Conservation (phyloP, 2,329 filamentous ascomycete species). For the Stagonosporopsis tanaceti region DNA sequence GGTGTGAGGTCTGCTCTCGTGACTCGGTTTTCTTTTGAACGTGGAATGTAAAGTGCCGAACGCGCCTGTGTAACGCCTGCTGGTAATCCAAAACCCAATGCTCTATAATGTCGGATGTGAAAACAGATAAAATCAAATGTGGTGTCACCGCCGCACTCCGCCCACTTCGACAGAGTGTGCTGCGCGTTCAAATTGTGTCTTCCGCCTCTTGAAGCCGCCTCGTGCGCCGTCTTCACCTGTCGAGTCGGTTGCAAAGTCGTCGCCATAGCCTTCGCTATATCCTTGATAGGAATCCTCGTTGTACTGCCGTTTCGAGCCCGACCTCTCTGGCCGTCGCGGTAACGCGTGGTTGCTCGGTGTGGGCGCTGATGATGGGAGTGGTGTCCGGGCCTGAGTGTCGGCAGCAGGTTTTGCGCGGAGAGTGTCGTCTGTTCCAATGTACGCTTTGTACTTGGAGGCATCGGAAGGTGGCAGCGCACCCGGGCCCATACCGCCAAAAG, state of each 20-base stretch:
- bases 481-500: slow-evolving; percentile 52
- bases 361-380: slow-evolving; percentile 32
- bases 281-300: slow-evolving; percentile 78
- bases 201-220: slow-evolving; percentile 45
- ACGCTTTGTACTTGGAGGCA: slow-evolving; percentile 52
- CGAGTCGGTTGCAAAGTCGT: slow-evolving; percentile 73
- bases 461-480: slow-evolving; percentile 54
- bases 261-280: slow-evolving; percentile 74
- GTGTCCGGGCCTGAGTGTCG: slow-evolving; percentile 31
- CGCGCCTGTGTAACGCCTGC: slow-evolving; percentile 17
- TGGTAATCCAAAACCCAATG: slow-evolving; percentile 14
- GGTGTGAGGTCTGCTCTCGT: slow-evolving; percentile 12
- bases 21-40: slow-evolving; percentile 16
- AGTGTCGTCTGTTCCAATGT: slow-evolving; percentile 56
- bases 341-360: slow-evolving; percentile 49
- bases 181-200: slow-evolving; percentile 46
- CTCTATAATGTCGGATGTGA: slow-evolving; percentile 19
- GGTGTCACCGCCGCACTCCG: slow-evolving; percentile 43
- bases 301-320: slow-evolving; percentile 77
- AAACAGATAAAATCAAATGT: slow-evolving; percentile 8
- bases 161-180: slow-evolving; percentile 48
- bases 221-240: slow-evolving; percentile 70
- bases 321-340: slow-evolving; percentile 67
- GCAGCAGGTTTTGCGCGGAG: slow-evolving; percentile 38
- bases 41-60: slow-evolving; percentile 5